Percentiles rank a stretch among this genome's conserved stretches.
Evolutionary conservation across 2,329 filamentous ascomycete species (phyloP).

Genomic region (Didymella arachidicola): DNA sequence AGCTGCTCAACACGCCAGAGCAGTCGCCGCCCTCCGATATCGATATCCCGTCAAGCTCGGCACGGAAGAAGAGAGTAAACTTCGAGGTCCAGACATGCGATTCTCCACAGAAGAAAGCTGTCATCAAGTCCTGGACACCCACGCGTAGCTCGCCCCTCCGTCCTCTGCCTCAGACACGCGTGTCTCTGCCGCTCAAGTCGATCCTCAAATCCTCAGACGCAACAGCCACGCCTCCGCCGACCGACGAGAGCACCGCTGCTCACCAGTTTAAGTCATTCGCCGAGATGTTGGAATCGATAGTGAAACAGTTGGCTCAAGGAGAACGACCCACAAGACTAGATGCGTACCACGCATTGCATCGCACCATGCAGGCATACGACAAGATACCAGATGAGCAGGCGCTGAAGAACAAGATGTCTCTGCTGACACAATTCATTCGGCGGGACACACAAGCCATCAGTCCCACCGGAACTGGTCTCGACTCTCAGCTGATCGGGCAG

Average conservation of each 20-base stretch:
- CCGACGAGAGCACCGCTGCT: conserved; percentile 51
- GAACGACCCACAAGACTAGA: conserved; percentile 79
- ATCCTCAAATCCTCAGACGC: conserved; percentile 78
- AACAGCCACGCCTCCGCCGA: conserved; percentile 44
- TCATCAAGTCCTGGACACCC: conserved; percentile 40
- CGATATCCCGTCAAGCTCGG: conserved; percentile 43
- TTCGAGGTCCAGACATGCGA: conserved; percentile 70
- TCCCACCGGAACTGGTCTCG: conserved; percentile 61
- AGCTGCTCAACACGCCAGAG: conserved; percentile 49
- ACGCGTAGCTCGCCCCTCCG: conserved; percentile 55
- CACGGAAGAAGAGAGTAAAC: conserved; percentile 59
- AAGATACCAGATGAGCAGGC: conserved; percentile 67
- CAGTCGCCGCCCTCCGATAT: conserved; percentile 55
- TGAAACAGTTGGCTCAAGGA: conserved; percentile 78
- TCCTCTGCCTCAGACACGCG: conserved; percentile 58
- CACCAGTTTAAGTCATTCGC: conserved; percentile 68
- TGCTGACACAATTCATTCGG: conserved; percentile 82
- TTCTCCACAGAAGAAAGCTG: conserved; percentile 58
- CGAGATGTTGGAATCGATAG: conserved; percentile 84
- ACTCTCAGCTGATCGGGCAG: conserved; percentile 77
- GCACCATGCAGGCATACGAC: conserved; percentile 80
- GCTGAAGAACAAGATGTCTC: conserved; percentile 72
- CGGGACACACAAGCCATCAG: conserved; percentile 76
- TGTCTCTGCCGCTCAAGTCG: conserved; percentile 68
- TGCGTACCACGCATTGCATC: conserved; percentile 82